Evolutionary conservation across 306 rosid species (phyloP), one percentile per base, ranked within the genome.

Genomic region (Albizia julibrissin): DNA sequence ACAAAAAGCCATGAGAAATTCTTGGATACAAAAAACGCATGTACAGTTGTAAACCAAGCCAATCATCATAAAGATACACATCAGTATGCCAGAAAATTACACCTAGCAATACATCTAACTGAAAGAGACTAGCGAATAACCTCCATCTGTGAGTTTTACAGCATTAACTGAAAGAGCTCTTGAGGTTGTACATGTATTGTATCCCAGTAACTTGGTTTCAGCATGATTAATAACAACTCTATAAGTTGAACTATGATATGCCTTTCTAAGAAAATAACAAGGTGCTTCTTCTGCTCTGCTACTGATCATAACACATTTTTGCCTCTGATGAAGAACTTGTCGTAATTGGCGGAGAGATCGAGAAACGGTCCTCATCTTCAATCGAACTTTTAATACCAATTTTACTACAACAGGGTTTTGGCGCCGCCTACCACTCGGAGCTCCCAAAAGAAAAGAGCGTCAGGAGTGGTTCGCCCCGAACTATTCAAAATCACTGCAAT

Each of bases 331-430:
- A 31, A 86, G 62, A 67, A 75, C 87, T 18, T 75, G 88, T 81
- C 84, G 77, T 27, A 82, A 52, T 52, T 86, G 89, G 79, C 88
- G 87, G 73, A 91, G 54, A 79, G 87, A 87, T 56, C 91, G 93
- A 85, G 79, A 81, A 43, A 86, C 22, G 42, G 70, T 83, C 83
- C 95, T 90, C 99, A 93, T 95, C 90, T 87, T 90, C 79, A 81
- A 72, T 73, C 74, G 59, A 13, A 26, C 75, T 69, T 64, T 29
- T 1, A 22, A 43, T 13, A 47, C 16, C 64, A 69, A 79, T 50
- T 65, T 18, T 67, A n/a, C 78, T 70, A 78, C 19, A 44, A 40
- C 22, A 37, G 31, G 40, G 46, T 0, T 11, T 81, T 43, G 22
- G 44, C 8, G 64, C 75, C 8, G 64, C 75, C 56, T 37, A 69